Percentiles rank a stretch among this genome's conserved stretches.
Evolutionary conservation across 1,139 yeast species (phyloP).

Genomic region (Yamadazyma atmosphaerica): DNA sequence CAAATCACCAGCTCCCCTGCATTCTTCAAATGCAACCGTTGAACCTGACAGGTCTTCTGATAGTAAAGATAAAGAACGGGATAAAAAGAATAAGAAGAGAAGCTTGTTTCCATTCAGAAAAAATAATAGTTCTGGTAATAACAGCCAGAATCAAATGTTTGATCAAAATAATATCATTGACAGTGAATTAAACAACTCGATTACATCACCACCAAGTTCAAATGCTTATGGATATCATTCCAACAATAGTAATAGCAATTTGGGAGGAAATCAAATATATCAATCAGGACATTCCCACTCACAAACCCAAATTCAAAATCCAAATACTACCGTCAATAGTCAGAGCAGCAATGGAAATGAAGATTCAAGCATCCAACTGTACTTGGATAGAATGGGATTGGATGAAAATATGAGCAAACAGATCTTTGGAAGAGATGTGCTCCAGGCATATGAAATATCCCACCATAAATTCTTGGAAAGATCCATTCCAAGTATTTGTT

Average conservation of each 20-base stretch:
- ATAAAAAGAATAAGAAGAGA: constrained; percentile 51
- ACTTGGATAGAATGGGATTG: constrained; percentile 40
- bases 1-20: constrained; percentile 17
- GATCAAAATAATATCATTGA: constrained; percentile 9
- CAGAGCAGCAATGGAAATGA: neutral
- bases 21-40: constrained; percentile 12
- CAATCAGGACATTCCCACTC: neutral
- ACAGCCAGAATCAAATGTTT: constrained; percentile 4
- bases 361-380: constrained; percentile 32
- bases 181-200: constrained; percentile 4
- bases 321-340: constrained; percentile 3
- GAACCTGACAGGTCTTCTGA: constrained; percentile 3
- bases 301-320: constrained; percentile 3
- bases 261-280: neutral
- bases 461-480: constrained; percentile 45
- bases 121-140: constrained; percentile 5
- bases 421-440: constrained; percentile 69
- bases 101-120: constrained; percentile 60
- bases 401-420: constrained; percentile 36
- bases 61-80: constrained; percentile 10
- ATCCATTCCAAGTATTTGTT: constrained; percentile 73
- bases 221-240: constrained; percentile 4
- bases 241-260: neutral
- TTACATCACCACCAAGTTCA: constrained; percentile 1
- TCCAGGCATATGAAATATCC: constrained; percentile 52